Evolutionary conservation across 768 basidiomycete genomes (phyloP).

Genomic region (Trametes maxima): DNA sequence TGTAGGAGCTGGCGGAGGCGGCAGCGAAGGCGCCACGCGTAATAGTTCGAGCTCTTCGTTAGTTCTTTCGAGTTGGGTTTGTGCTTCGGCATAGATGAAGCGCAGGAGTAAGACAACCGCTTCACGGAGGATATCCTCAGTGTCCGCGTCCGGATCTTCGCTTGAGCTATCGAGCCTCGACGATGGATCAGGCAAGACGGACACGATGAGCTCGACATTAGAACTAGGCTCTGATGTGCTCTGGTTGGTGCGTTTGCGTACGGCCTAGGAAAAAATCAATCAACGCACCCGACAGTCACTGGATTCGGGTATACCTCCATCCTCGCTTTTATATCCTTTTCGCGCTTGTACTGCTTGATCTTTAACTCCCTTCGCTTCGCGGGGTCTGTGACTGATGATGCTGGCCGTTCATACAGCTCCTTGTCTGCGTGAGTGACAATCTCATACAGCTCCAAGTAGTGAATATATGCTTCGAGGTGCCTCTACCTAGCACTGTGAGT

Average conservation of each 20-base stretch:
- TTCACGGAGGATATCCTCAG: conserved; percentile 68
- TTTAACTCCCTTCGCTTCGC: conserved; percentile 80
- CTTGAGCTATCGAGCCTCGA: conserved; percentile 32
- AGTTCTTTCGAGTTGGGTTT: conserved; percentile 65
- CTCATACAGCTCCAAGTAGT: conserved; percentile 61
- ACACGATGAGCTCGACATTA: conserved; percentile 65
- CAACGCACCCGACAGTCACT: neutral
- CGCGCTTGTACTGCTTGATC: conserved; percentile 86
- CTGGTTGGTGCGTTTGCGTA: conserved; percentile 58
- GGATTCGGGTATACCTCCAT: conserved; percentile 57
- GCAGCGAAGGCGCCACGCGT: conserved; percentile 51
- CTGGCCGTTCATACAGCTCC: conserved; percentile 51
- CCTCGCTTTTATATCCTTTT: conserved; percentile 73
- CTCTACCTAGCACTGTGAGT: conserved; percentile 17
- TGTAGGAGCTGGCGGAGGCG: conserved; percentile 29
- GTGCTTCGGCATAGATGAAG: conserved; percentile 69
- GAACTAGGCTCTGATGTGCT: conserved; percentile 37
- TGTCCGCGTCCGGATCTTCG: conserved; percentile 57
- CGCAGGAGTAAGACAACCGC: conserved; percentile 71
- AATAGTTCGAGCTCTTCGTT: conserved; percentile 76
- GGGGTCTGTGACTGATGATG: conserved; percentile 59
- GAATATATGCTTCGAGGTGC: conserved; percentile 31
- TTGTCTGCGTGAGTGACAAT: conserved; percentile 66
- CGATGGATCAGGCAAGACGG: conserved; percentile 50
- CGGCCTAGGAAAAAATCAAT: conserved; percentile 37